A percentile compares a stretch with the other conserved stretches of the same genome.
These are phyloP conservation scores for Obba rivulosa DNA, from an alignment of 768 basidiomycete genomes.

Conservation along the genomic window DNA sequence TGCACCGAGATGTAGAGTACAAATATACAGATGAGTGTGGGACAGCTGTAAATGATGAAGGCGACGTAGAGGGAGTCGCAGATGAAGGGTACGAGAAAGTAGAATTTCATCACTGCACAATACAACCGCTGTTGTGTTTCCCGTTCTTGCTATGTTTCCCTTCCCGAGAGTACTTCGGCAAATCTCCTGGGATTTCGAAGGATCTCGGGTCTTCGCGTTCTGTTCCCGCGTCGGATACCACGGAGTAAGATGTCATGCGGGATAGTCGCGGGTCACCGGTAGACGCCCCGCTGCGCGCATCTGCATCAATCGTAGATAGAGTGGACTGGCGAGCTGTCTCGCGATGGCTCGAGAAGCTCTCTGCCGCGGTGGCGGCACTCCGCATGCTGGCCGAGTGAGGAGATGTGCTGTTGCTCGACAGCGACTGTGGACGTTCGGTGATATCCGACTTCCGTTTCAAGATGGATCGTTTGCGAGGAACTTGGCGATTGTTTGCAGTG, in stretches of 20 bases:
- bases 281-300: constrained; percentile 13
- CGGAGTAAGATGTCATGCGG: constrained; percentile 28
- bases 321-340: constrained; percentile 27
- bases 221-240: constrained; percentile 24
- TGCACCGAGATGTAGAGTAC: not conserved
- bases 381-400: constrained; percentile 50
- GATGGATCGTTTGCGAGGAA: constrained; percentile 29
- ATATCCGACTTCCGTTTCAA: constrained; percentile 31
- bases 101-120: constrained; percentile 34
- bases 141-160: constrained; percentile 27
- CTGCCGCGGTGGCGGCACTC: constrained; percentile 48
- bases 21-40: not conserved
- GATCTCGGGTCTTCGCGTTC: constrained; percentile 22
- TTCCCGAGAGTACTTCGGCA: constrained; percentile 28
- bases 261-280: constrained; percentile 28
- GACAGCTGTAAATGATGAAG: not conserved
- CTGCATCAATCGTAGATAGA: constrained; percentile 27
- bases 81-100: not conserved
- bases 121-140: constrained; percentile 37
- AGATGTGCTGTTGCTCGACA: constrained; percentile 54
- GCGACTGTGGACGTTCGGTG: constrained; percentile 49
- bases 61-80: not conserved
- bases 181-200: constrained; percentile 30
- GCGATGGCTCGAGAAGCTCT: constrained; percentile 35
- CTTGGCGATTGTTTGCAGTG: constrained; percentile 6